Conservation (phyloP, 768 basidiomycete genomes). For the Strobilomyces dryophilus region DNA sequence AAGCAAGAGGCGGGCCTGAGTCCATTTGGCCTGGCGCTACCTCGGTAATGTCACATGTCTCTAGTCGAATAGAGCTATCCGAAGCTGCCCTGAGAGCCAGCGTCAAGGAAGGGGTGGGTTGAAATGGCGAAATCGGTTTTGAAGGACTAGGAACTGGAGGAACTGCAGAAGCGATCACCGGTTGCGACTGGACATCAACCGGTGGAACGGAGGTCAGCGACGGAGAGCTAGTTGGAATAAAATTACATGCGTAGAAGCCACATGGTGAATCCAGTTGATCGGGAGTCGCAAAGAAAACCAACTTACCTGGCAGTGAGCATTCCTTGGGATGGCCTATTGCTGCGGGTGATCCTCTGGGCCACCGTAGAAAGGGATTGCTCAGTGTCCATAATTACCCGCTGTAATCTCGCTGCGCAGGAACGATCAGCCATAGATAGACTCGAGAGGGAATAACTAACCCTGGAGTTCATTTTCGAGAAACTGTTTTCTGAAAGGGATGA, state of each 20-base stretch:
- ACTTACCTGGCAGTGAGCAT: conserved; percentile 11
- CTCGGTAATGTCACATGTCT: not conserved
- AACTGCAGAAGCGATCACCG: not conserved
- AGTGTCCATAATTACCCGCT: conserved; percentile 13
- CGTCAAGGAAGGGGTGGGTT: not conserved
- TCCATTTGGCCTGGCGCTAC: not conserved
- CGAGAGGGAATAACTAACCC: conserved; percentile 8
- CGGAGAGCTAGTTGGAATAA: not conserved
- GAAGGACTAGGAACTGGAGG: not conserved
- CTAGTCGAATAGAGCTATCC: not conserved
- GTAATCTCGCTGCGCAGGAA: conserved; percentile 16
- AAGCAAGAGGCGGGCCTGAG: not conserved
- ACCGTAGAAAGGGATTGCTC: not conserved
- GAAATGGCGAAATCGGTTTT: not conserved
- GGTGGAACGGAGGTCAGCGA: not conserved
- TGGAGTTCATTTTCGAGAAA: conserved; percentile 24
- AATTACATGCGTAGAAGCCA: not conserved
- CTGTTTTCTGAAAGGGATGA: conserved; percentile 17
- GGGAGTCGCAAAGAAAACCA: not conserved
- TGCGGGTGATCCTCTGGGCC: not conserved
- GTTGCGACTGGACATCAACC: not conserved
- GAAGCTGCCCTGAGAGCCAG: not conserved
- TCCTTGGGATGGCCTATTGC: not conserved
- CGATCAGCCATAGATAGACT: not conserved
- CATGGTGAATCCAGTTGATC: conserved; percentile 2